Evolutionary conservation across 257 asterid genomes (phyloP).

Genomic region (Salvia splendens): DNA sequence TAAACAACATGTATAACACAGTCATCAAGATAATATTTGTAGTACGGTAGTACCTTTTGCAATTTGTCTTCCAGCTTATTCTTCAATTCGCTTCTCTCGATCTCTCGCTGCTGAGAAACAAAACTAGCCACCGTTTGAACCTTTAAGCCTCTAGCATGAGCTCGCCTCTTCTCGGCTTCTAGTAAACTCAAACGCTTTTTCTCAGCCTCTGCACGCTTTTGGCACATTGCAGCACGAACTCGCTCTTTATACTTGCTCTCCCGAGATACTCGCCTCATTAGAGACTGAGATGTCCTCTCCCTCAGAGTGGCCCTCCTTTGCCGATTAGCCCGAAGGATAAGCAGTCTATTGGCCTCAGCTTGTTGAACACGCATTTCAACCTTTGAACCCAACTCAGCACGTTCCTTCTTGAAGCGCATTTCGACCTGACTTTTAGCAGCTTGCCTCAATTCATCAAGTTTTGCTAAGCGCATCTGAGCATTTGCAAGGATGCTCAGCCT

Average conservation of each 20-base stretch:
- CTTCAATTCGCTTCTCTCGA: slow-evolving; percentile 74
- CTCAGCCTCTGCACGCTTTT: slow-evolving; percentile 95
- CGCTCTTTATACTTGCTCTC: slow-evolving; percentile 92
- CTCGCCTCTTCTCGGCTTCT: slow-evolving; percentile 88
- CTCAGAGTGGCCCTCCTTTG: slow-evolving; percentile 77
- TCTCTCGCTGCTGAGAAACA: slow-evolving; percentile 68
- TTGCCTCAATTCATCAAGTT: slow-evolving; percentile 82
- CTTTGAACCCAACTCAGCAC: slow-evolving; percentile 82
- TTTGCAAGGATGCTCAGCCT: slow-evolving; percentile 80
- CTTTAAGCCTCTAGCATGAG: slow-evolving; percentile 71
- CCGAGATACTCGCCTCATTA: slow-evolving; percentile 64
- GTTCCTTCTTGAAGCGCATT: slow-evolving; percentile 71
- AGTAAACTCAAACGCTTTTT: slow-evolving; percentile 73
- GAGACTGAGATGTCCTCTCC: slow-evolving; percentile 89
- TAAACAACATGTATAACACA: background rate
- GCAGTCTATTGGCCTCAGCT: slow-evolving; percentile 91
- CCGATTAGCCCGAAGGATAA: slow-evolving; percentile 66
- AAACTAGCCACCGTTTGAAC: slow-evolving; percentile 71
- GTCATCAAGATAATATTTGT: background rate
- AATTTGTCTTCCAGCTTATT: slow-evolving; percentile 75
- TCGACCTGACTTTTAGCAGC: slow-evolving; percentile 81
- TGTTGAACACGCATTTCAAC: slow-evolving; percentile 78
- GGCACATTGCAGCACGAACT: slow-evolving; percentile 75
- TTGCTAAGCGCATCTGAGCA: slow-evolving; percentile 86
- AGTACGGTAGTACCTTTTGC: slow-evolving; percentile 59